Conservation (phyloP, 1,284 basidiomycete species). For the Wallemia hederae region DNA sequence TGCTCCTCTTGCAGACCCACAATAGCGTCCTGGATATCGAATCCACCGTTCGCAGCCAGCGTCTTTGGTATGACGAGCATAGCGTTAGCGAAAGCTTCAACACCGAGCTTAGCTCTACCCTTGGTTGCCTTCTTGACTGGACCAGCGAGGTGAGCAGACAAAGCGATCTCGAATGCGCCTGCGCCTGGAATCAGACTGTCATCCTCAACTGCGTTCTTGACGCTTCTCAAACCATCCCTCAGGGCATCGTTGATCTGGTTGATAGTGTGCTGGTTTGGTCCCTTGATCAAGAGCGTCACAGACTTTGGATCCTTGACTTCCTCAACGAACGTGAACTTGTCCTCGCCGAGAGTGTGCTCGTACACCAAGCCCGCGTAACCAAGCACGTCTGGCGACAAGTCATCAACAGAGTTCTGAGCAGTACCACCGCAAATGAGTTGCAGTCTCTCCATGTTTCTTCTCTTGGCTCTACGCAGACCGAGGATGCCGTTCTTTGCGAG, state of each 20-base stretch:
- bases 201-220: conserved; percentile 93
- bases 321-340: conserved; percentile 95
- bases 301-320: conserved; percentile 89
- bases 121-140: conserved; percentile 68
- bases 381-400: conserved; percentile 63
- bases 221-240: conserved; percentile 77
- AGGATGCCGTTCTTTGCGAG: conserved; percentile 91
- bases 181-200: conserved; percentile 66
- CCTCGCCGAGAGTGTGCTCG: conserved; percentile 95
- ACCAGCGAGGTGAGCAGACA: conserved; percentile 39
- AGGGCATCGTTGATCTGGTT: conserved; percentile 91
- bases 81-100: conserved; percentile 89
- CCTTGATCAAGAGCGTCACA: conserved; percentile 89
- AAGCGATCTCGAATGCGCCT: conserved; percentile 92
- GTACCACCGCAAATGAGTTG: conserved; percentile 82
- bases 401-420: conserved; percentile 94
- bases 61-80: conserved; percentile 88
- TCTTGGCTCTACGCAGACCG: conserved; percentile 76
- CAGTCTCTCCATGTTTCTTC: conserved; percentile 88
- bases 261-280: conserved; percentile 86
- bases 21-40: conserved; percentile 86
- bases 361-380: conserved; percentile 97
- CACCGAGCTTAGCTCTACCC: conserved; percentile 88
- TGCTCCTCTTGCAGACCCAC: conserved; percentile 76
- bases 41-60: conserved; percentile 80